phyloP scores from a whole-genome alignment of 202 grass and related monocot genomes.

The Setaria italica region DNA sequence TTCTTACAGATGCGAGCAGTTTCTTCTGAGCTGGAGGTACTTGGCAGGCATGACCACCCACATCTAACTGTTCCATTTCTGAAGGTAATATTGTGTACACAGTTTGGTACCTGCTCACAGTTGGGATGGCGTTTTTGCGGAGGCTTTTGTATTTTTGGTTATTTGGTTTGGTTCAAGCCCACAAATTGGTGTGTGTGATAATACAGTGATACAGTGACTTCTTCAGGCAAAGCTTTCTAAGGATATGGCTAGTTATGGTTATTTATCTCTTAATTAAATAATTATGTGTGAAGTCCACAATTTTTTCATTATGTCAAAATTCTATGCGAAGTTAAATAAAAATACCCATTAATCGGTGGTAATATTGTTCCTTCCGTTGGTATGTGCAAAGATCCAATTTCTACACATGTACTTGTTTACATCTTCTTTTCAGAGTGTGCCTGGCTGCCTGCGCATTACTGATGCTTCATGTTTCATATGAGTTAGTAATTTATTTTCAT shows the following conservation, averaged over 20 bases:
- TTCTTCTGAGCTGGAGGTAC: conserved; percentile 85
- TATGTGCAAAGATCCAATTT: conserved; percentile 24
- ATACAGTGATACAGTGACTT: not conserved
- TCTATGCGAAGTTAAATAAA: conserved; percentile 28
- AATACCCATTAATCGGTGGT: not conserved
- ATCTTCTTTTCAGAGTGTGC: conserved; percentile 14
- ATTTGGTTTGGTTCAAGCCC: not conserved
- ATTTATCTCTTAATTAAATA: conserved; percentile 21
- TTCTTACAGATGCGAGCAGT: conserved; percentile 78
- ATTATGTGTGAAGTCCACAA: conserved; percentile 6
- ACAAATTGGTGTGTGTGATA: conserved; percentile 1
- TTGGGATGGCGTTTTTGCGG: not conserved
- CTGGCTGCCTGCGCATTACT: not conserved
- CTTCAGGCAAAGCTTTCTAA: not conserved
- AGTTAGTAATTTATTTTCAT: conserved; percentile 26
- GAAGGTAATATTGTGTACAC: conserved; percentile 61
- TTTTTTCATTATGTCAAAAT: conserved; percentile 10
- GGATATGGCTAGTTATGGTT: not conserved
- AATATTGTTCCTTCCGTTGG: conserved; percentile 23
- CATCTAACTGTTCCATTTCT: conserved; percentile 94
- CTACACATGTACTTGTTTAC: conserved; percentile 8
- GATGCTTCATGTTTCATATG: conserved; percentile 26
- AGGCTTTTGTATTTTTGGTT: not conserved
- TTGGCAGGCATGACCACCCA: conserved; percentile 90
- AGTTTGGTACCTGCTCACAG: conserved; percentile 2